Evolutionary conservation across 495 filamentous ascomycete genomes (phyloP).

Genomic region (Penicillium atrosanguineum): DNA sequence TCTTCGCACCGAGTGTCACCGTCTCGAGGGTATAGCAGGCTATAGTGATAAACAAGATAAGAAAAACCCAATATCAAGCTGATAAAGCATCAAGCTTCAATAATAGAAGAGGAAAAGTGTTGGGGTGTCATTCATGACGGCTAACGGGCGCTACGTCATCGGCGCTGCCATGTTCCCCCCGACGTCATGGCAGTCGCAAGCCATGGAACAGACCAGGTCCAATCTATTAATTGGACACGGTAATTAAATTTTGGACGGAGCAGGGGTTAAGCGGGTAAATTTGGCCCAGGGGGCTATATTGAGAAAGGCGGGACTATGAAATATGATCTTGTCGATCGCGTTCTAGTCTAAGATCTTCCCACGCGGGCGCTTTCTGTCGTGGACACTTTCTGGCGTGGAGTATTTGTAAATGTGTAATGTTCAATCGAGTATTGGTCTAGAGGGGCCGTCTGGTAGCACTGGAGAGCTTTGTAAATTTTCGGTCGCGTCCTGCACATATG

Average conservation of each 20-base stretch:
- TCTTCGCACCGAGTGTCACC: not conserved
- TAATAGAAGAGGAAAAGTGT: not conserved
- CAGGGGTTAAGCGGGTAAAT: not conserved
- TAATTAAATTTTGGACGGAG: not conserved
- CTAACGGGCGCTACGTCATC: conserved; percentile 21
- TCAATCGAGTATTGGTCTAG: too few species aligned
- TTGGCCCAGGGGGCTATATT: not conserved
- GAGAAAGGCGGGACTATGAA: not conserved
- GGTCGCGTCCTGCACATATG: too few species aligned
- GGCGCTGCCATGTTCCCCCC: conserved; percentile 4
- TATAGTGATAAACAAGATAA: not conserved
- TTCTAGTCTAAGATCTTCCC: not conserved
- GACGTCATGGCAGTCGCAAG: conserved; percentile 20
- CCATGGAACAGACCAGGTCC: conserved; percentile 7
- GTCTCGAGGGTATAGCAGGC: not conserved
- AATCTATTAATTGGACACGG: conserved; percentile 7
- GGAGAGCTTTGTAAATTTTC: too few species aligned
- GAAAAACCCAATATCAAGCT: not conserved
- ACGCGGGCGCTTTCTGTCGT: not conserved
- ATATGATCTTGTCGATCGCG: not conserved
- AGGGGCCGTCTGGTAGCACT: too few species aligned
- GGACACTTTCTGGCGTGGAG: too few species aligned
- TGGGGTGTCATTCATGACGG: conserved; percentile 2
- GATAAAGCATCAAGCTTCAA: not conserved
- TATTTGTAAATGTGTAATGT: too few species aligned